Evolutionary conservation across 805 yeast species (phyloP), one percentile per base, ranked within the genome.

Genomic region (Kazachstania bromeliacearum): DNA sequence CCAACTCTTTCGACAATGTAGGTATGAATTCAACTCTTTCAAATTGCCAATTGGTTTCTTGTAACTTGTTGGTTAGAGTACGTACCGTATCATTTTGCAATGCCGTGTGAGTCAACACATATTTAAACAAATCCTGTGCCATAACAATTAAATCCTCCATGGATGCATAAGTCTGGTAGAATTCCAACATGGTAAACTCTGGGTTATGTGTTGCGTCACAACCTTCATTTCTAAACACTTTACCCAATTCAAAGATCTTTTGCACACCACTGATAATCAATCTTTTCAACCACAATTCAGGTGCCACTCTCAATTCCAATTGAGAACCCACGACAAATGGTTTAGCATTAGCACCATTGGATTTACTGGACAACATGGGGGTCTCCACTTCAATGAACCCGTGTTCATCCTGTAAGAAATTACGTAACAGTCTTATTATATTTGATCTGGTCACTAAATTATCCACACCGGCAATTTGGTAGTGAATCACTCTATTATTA

Each of bases 201-300:
- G 96, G 95, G 58, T 89, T 92, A 56, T 89, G 98, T 0, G 95
- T 83, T 2, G 81, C 67, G 55, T 89, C 98, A 20, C 89, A 68
- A 5, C 96, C 95, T 60, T 92, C 98, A 51, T 92, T 92, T 48
- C 98, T 68, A 58, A 88, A 92, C 31, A 70, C 77, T 36, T 73
- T 70, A 0, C 96, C 96, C 36, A 92, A 73, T 51, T 92, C 97
- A 57, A 74, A 92, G 2, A 92, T 79, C 45, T 73, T 75, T 46
- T 88, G 94, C 50, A 88, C 75, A 2, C 98, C 98, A 6, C 84
- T 70, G 23, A 89, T 76, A 2, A 87, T 72, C 34, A 92, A 60
- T 44, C 82, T 71, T 53, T 92, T 92, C 37, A 92, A 68, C 96
- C 96, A 92, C 26, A 92, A 62, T 51, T 89, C 98, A 0, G 98